phyloP scores from a whole-genome alignment of 768 basidiomycete genomes.

The Pisolithus microcarpus region DNA sequence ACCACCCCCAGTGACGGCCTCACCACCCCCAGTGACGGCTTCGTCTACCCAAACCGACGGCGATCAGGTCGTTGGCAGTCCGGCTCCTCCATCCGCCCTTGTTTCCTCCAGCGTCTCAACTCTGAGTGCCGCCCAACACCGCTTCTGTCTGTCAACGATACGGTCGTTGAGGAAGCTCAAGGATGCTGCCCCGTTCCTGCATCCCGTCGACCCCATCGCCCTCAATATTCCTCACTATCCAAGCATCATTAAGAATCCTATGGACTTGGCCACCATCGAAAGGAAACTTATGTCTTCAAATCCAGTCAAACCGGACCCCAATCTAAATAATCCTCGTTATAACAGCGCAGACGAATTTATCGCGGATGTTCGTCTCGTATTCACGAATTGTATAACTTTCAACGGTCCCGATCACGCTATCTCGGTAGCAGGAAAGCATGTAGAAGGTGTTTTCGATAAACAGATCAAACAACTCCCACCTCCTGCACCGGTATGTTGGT shows the following conservation, averaged over 20 bases:
- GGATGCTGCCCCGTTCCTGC: conserved; percentile 73
- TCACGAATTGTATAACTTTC: conserved; percentile 83
- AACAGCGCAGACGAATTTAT: conserved; percentile 71
- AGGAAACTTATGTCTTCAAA: conserved; percentile 78
- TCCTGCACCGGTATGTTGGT: conserved; percentile 59
- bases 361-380: conserved; percentile 79
- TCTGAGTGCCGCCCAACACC: conserved; percentile 64
- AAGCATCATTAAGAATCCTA: conserved; percentile 79
- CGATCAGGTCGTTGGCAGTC: conserved; percentile 10
- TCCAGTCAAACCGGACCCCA: conserved; percentile 66
- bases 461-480: conserved; percentile 78
- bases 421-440: conserved; percentile 67
- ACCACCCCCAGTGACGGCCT: too few species aligned
- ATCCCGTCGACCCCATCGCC: conserved; percentile 83
- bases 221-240: conserved; percentile 85
- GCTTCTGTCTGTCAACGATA: conserved; percentile 71
- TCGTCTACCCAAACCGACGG: conserved; percentile 28
- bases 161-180: conserved; percentile 81
- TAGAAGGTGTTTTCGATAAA: conserved; percentile 85
- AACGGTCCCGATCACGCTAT: conserved; percentile 89
- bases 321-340: conserved; percentile 71
- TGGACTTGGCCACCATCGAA: conserved; percentile 93
- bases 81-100: conserved; percentile 5
- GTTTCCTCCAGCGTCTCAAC: conserved; percentile 24
- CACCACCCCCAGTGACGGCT: conserved; percentile 61